Evolutionary conservation across 805 yeast species (phyloP).

Genomic region (Metschnikowia dekortorum): DNA sequence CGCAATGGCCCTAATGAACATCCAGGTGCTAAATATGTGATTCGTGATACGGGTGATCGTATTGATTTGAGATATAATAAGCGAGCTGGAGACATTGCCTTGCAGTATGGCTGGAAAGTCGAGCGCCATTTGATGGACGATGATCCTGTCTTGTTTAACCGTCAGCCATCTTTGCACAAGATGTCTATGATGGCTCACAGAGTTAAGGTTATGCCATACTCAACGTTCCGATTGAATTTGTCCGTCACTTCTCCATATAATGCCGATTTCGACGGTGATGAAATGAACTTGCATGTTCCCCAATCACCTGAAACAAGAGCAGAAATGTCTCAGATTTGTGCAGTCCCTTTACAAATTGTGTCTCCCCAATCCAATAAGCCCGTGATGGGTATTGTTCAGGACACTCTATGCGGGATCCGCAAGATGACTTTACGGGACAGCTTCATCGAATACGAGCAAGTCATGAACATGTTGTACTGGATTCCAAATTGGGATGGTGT

Average conservation of each 20-base stretch:
- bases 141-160: conserved; percentile 96
- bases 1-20: conserved; percentile 99
- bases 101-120: conserved; percentile 98
- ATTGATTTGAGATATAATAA: conserved; percentile 95
- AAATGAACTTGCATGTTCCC: conserved; percentile 98
- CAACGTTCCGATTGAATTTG: conserved; percentile 92
- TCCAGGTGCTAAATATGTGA: conserved; percentile 98
- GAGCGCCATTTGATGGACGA: conserved; percentile 97
- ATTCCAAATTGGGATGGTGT: conserved; percentile 99
- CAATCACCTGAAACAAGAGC: conserved; percentile 98
- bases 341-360: conserved; percentile 96
- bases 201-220: conserved; percentile 97
- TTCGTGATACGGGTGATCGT: conserved; percentile 98
- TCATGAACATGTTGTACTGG: conserved; percentile 96
- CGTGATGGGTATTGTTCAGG: conserved; percentile 99
- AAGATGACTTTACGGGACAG: conserved; percentile 90
- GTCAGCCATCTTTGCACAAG: conserved; percentile 98
- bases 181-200: conserved; percentile 99
- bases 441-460: conserved; percentile 87
- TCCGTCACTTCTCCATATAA: conserved; percentile 99
- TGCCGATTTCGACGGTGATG: conserved; percentile 99
- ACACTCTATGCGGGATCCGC: conserved; percentile 94
- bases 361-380: conserved; percentile 99
- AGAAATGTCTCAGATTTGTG: conserved; percentile 89
- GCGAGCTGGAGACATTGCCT: conserved; percentile 96